Conservation (phyloP, 192 early-diverging fungal genomes). For the Rhizophlyctis rosea region DNA sequence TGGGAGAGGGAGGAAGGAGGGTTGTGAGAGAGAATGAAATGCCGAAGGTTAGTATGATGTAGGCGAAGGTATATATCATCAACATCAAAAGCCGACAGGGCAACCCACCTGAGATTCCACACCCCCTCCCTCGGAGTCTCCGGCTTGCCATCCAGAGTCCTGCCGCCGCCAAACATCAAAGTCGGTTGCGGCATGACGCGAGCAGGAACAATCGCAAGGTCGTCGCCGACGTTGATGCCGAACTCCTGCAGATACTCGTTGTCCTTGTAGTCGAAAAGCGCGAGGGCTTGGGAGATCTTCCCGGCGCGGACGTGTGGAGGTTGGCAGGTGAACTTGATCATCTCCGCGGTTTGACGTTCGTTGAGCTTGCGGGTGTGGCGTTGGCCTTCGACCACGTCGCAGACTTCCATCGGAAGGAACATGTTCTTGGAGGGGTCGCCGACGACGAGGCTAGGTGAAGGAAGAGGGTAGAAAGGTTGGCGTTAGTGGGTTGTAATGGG, state of each 20-base stretch:
- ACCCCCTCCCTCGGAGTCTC: constrained; percentile 47
- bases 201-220: constrained; percentile 63
- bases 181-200: constrained; percentile 34
- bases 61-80: too few relatives aligned
- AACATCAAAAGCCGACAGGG: too few relatives aligned
- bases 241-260: constrained; percentile 74
- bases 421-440: constrained; percentile 25
- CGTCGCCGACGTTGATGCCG: constrained; percentile 56
- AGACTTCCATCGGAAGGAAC: constrained; percentile 27
- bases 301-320: constrained; percentile 69
- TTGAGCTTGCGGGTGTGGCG: constrained; percentile 63
- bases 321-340: constrained; percentile 87
- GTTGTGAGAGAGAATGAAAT: background rate
- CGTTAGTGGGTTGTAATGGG: too few relatives aligned
- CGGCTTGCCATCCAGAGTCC: too few relatives aligned
- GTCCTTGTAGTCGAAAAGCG: constrained; percentile 54
- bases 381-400: constrained; percentile 23
- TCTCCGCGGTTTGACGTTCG: constrained; percentile 81
- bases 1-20: background rate
- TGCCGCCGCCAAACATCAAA: constrained; percentile 1
- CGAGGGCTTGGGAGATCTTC: constrained; percentile 67
- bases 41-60: too few relatives aligned
- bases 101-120: constrained; percentile 77
- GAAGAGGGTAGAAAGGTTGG: too few relatives aligned
- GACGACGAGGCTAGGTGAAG: constrained; percentile 22